Evolutionary conservation across 2,329 filamentous ascomycete species (phyloP).

Genomic region (Aspergillus spinulosporus): DNA sequence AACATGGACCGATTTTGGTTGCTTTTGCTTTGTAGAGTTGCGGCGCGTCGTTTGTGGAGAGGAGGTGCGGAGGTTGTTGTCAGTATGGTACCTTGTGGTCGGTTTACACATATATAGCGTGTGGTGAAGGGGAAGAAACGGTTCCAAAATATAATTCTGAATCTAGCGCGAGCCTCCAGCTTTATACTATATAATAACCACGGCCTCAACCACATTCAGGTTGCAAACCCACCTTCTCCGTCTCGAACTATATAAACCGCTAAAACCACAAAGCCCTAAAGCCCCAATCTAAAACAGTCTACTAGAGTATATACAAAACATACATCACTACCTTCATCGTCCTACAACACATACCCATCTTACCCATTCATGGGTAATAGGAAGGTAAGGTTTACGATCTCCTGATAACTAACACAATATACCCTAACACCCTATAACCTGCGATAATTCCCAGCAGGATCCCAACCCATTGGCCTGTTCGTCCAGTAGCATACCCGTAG

Average conservation of each 20-base stretch:
- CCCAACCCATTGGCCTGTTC: constrained; percentile 69
- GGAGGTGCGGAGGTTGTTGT: no score
- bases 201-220: neutral
- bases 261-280: no score
- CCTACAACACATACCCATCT: neutral
- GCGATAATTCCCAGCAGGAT: constrained; percentile 75
- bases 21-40: no score
- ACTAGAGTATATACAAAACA: no score
- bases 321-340: neutral
- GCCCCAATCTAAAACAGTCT: no score
- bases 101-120: no score
- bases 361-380: neutral
- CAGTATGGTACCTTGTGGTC: no score
- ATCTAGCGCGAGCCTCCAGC: neutral
- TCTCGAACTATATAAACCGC: neutral
- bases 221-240: neutral
- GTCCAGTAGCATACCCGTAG: constrained; percentile 68
- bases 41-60: no score
- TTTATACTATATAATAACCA: neutral
- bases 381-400: constrained; percentile 9
- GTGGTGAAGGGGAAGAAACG: no score
- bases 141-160: no score
- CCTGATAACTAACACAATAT: constrained; percentile 54
- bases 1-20: no score
- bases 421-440: constrained; percentile 70